Percentiles rank a stretch among this genome's conserved stretches.
These are phyloP conservation scores for Ballota nigra DNA, from an alignment of 257 asterid species.

Conservation along the genomic window DNA sequence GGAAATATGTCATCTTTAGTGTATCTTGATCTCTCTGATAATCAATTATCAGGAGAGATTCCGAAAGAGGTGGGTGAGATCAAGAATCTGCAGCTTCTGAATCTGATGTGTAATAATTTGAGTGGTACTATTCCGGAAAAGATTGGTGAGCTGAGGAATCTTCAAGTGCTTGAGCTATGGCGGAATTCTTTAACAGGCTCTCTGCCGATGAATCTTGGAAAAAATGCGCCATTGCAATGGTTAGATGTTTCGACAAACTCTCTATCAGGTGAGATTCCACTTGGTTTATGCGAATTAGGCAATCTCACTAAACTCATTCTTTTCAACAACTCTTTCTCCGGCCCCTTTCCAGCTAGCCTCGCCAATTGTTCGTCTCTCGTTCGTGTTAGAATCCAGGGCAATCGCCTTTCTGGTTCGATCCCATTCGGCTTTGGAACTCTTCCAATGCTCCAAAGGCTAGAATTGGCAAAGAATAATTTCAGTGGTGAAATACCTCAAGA, in stretches of 20 bases:
- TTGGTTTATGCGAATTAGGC: conserved; percentile 50
- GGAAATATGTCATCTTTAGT: conserved; percentile 49
- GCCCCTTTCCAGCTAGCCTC: conserved; percentile 56
- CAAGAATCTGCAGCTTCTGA: conserved; percentile 61
- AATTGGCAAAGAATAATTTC: conserved; percentile 54
- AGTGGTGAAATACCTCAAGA: conserved; percentile 69
- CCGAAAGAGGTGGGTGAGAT: conserved; percentile 54
- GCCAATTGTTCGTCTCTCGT: conserved; percentile 61
- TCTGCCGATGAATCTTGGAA: conserved; percentile 63
- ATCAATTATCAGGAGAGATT: conserved; percentile 51
- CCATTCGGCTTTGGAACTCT: conserved; percentile 70
- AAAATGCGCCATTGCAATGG: conserved; percentile 54
- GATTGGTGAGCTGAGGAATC: conserved; percentile 48
- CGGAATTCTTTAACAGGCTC: conserved; percentile 50
- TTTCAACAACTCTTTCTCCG: conserved; percentile 70
- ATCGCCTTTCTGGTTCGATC: conserved; percentile 57
- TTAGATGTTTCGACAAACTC: conserved; percentile 73
- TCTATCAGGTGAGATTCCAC: conserved; percentile 62
- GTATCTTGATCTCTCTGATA: conserved; percentile 65
- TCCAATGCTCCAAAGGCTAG: conserved; percentile 60
- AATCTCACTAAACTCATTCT: conserved; percentile 76
- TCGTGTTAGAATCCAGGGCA: conserved; percentile 66
- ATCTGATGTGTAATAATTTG: conserved; percentile 65
- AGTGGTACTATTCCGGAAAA: conserved; percentile 51
- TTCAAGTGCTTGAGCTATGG: conserved; percentile 72